A percentile compares a stretch with the other conserved stretches of the same genome.
Evolutionary conservation across 2,329 filamentous ascomycete genomes (phyloP).

Genomic region (Colletotrichum sp.): DNA sequence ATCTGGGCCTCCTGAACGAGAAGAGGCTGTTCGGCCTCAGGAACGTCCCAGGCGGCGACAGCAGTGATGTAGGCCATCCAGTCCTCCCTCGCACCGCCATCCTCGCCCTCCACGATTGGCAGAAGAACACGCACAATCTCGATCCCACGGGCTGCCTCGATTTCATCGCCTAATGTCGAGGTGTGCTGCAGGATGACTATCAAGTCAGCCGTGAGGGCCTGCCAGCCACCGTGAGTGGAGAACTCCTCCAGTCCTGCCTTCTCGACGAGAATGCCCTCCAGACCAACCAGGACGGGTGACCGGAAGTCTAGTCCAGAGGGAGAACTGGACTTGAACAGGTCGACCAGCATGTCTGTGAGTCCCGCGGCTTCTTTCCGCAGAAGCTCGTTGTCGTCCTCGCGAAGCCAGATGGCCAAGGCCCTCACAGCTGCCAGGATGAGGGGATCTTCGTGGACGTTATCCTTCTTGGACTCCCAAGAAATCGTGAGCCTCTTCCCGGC

Average conservation of each 20-base stretch:
- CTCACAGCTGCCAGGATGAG: constrained; percentile 64
- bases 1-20: constrained; percentile 54
- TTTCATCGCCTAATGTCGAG: constrained; percentile 27
- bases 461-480: constrained; percentile 62
- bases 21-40: constrained; percentile 29
- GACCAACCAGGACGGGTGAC: constrained; percentile 60
- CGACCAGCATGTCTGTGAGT: constrained; percentile 67
- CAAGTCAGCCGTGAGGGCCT: constrained; percentile 56
- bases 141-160: constrained; percentile 51
- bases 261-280: constrained; percentile 60
- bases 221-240: constrained; percentile 59
- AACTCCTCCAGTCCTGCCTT: constrained; percentile 54
- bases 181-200: constrained; percentile 43
- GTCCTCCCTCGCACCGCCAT: constrained; percentile 49
- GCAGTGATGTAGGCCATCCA: constrained; percentile 63
- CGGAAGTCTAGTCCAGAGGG: constrained; percentile 55
- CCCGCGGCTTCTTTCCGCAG: constrained; percentile 62
- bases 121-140: constrained; percentile 63
- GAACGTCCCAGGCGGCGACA: constrained; percentile 53
- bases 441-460: constrained; percentile 56
- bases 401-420: constrained; percentile 68
- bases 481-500: constrained; percentile 53
- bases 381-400: constrained; percentile 68
- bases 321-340: constrained; percentile 56
- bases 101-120: constrained; percentile 53